A percentile compares a stretch with the other conserved stretches of the same genome.
These are phyloP conservation scores for Fusarium decemcellulare DNA, from an alignment of 2,329 filamentous ascomycete genomes.

Conservation along the genomic window DNA sequence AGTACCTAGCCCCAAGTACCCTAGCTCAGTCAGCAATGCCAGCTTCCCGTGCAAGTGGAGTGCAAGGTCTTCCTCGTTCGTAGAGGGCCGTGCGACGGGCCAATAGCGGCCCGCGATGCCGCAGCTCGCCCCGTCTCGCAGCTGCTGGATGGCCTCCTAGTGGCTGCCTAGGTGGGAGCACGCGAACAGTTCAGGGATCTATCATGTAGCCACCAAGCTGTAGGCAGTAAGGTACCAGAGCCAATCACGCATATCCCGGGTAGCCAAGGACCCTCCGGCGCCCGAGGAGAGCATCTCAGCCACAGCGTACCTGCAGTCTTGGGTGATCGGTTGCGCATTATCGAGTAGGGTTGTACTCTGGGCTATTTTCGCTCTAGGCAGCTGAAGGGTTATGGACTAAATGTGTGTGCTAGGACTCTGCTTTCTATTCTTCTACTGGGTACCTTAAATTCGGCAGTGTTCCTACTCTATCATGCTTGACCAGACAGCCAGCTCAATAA, in stretches of 20 bases:
- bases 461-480: background rate
- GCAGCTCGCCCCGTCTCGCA: conserved; percentile 13
- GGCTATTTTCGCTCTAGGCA: conserved; percentile 1
- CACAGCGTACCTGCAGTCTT: conserved; percentile 43
- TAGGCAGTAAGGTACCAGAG: conserved; percentile 36
- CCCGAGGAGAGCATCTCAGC: conserved; percentile 29
- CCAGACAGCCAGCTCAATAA: background rate
- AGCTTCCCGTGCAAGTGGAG: conserved; percentile 5
- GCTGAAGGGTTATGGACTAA: background rate
- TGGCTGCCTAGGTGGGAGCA: conserved; percentile 34
- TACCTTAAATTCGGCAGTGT: too few relatives aligned
- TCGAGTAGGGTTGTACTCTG: conserved; percentile 9
- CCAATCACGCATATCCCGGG: conserved; percentile 41
- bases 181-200: conserved; percentile 38
- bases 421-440: background rate
- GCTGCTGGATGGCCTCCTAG: conserved; percentile 26
- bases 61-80: conserved; percentile 10
- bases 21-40: conserved; percentile 13
- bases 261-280: conserved; percentile 18
- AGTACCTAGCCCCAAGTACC: conserved; percentile 28
- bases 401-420: background rate
- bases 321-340: conserved; percentile 12
- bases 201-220: conserved; percentile 35
- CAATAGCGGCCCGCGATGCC: conserved; percentile 28
- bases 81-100: conserved; percentile 15